phyloP scores from a whole-genome alignment of 768 basidiomycete species.

The Mycena chlorophos region DNA sequence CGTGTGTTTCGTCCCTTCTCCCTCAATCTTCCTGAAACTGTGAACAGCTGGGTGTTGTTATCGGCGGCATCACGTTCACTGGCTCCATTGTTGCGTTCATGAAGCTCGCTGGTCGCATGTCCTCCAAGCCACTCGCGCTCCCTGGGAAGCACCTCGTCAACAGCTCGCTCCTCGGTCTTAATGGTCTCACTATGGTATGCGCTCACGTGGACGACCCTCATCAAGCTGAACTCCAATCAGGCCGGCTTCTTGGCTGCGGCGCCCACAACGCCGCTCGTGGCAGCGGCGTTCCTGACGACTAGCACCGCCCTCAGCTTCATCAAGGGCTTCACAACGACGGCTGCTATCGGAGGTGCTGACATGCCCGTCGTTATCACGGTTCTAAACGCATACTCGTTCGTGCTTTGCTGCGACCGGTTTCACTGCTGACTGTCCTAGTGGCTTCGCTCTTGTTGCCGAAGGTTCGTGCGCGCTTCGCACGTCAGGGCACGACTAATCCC shows the following conservation, averaged over 20 bases:
- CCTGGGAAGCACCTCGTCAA: conserved; percentile 83
- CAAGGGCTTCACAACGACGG: conserved; percentile 84
- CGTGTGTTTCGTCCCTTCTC: conserved; percentile 64
- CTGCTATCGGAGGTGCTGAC: conserved; percentile 91
- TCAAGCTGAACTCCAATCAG: conserved; percentile 2
- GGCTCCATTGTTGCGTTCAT: conserved; percentile 89
- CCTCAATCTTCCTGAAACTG: background rate
- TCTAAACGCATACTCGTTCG: conserved; percentile 80
- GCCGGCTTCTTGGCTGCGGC: conserved; percentile 72
- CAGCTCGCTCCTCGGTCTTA: conserved; percentile 65
- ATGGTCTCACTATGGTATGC: conserved; percentile 60
- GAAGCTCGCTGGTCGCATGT: conserved; percentile 81
- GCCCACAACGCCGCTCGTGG: conserved; percentile 69
- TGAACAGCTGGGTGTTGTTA: conserved; percentile 16
- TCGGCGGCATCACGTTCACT: conserved; percentile 84
- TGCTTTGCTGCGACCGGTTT: background rate
- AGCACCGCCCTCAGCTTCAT: conserved; percentile 79
- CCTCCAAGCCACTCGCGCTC: conserved; percentile 68
- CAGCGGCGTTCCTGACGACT: conserved; percentile 74
- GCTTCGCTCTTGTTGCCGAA: conserved; percentile 89
- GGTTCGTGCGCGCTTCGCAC: conserved; percentile 40
- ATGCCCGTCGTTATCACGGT: conserved; percentile 95
- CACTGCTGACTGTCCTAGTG: conserved; percentile 34
- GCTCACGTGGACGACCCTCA: background rate
- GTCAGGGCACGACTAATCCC: conserved; percentile 2